Evolutionary conservation across 139 green algal genomes (phyloP), one percentile per base, ranked within the genome.

Genomic region (Pseudopediastrum boryanum): DNA sequence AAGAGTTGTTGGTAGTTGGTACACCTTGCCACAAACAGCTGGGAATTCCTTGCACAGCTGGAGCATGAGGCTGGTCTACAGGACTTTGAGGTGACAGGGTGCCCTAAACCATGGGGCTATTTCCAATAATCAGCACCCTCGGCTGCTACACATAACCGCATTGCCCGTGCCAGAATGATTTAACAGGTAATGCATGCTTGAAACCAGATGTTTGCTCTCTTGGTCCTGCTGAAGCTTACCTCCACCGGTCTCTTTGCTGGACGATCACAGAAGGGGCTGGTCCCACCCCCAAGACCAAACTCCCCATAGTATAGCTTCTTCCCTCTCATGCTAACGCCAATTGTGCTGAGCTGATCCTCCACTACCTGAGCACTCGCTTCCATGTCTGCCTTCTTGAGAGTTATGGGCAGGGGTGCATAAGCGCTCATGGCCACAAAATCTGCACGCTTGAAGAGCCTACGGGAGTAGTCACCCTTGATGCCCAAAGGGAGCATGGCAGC

Each of bases 201-300:
- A n/a, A n/a, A n/a, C n/a, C 52, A 62, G 52, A n/a, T 21, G 52
- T 16, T 62, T n/a, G 8, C 31, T 25, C 52, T 62, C 25, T 62
- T 21, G 12, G 12, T 25, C 8, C 52, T 62, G 52, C 52, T n/a
- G 31, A n/a, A 25, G 41, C 13, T 70, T n/a, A 75, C 66, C 66
- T 75, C 42, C 36, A 29, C 42, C 7, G 66, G 42, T 8, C 44
- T 62, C 66, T 75, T 75, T 61, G 66, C 66, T 31, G 59, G 42
- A 23, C 25, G 42, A 13, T 75, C 66, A 25, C 66, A 75, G 66
- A 62, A 61, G 44, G 58, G 66, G 31, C 66, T 75, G 42, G 66
- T 75, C 16, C 66, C 66, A 44, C 66, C 66, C 4, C 66, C 66
- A 16, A 75, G 21, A 13, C 66, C 66, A 62, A 75, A 75, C 66